Evolutionary conservation across 2,329 filamentous ascomycete genomes (phyloP).

Genomic region (Hortaea werneckii): DNA sequence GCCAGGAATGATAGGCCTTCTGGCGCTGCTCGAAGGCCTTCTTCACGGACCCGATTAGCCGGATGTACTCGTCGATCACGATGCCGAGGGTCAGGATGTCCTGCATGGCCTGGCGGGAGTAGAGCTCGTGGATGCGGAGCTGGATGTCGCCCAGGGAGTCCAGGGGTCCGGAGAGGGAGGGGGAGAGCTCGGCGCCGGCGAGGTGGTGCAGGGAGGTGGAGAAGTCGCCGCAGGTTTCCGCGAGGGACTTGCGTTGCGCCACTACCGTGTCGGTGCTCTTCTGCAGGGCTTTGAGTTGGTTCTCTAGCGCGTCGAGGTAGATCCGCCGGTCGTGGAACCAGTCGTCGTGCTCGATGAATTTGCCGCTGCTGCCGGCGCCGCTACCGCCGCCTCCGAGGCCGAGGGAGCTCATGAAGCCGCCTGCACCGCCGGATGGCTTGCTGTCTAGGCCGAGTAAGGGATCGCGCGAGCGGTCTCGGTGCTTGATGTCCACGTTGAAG

Average conservation of each 20-base stretch:
- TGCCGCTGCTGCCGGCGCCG: conserved; percentile 50
- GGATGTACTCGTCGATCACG: conserved; percentile 96
- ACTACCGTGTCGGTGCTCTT: conserved; percentile 94
- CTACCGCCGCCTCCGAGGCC: conserved; percentile 41
- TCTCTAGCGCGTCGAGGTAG: conserved; percentile 88
- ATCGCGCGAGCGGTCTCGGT: conserved; percentile 78
- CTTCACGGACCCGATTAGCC: conserved; percentile 89
- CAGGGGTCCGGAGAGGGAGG: conserved; percentile 74
- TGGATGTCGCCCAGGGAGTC: conserved; percentile 90
- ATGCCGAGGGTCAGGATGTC: conserved; percentile 94
- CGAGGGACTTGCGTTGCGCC: conserved; percentile 79
- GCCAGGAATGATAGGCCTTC: conserved; percentile 93
- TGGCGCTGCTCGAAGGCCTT: conserved; percentile 85
- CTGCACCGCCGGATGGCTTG: conserved; percentile 41
- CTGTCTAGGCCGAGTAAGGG: conserved; percentile 68
- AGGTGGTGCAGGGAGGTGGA: conserved; percentile 86
- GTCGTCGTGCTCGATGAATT: conserved; percentile 97
- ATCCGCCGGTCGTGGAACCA: conserved; percentile 97
- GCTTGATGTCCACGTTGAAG: conserved; percentile 94
- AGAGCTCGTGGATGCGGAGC: conserved; percentile 85
- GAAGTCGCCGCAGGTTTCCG: conserved; percentile 88
- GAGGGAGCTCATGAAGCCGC: conserved; percentile 73
- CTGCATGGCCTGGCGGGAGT: conserved; percentile 93
- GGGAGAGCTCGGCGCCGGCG: conserved; percentile 84
- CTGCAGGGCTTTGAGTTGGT: conserved; percentile 71